Base-by-base conservation (phyloP, 2,329 filamentous ascomycete species). In the Ceratocystis albifundus region DNA sequence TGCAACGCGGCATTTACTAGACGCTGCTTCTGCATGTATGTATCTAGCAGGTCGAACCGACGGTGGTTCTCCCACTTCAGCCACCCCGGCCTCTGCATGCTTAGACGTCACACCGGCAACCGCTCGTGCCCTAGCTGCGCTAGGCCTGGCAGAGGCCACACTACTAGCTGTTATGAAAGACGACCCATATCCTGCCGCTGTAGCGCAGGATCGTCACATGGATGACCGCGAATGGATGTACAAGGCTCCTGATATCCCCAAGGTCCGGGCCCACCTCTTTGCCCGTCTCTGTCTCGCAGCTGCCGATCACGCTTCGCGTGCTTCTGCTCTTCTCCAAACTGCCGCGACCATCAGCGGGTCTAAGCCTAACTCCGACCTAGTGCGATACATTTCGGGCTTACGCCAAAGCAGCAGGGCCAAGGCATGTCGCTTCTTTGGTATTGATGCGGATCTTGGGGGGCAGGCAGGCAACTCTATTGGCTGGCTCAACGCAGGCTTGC, bases 181-280 rank as follows among this genome's bases (percentile, higher is more conserved):
- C 73, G 94, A 99, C 72, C 91, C 93, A 0, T 97, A 96, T 72
- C 88, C 93, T 0, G 86, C 88, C 1, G 83, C 87, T 5, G 87
- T 96, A 1, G 85, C 90, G 0, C 89, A 96, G 71, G 84, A 87
- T 66, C 83, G 92, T 61, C 95, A 96, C 73, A 84, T 87, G 65
- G 85, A 87, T 70, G 90, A 92, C 74, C 90, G 84, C 69, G 93
- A 97, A 70, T 99, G 93, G 93, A 97, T 97, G 91, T 95, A 94
- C 75, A 90, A 88, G 71, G 84, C 90, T 0, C 90, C 93, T 0
- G 85, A 90, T 63, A 89, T 96, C 62, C 88, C 91, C 36, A 92
- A 93, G 73, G 91, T 96, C 20, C 86, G 93, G 61, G 90, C 90
- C 7, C 87, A 95, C 72, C 80, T 99, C 1, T 95, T 95, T 72